phyloP scores from a whole-genome alignment of 2,329 filamentous ascomycete genomes.

The Sporothrix globosa region DNA sequence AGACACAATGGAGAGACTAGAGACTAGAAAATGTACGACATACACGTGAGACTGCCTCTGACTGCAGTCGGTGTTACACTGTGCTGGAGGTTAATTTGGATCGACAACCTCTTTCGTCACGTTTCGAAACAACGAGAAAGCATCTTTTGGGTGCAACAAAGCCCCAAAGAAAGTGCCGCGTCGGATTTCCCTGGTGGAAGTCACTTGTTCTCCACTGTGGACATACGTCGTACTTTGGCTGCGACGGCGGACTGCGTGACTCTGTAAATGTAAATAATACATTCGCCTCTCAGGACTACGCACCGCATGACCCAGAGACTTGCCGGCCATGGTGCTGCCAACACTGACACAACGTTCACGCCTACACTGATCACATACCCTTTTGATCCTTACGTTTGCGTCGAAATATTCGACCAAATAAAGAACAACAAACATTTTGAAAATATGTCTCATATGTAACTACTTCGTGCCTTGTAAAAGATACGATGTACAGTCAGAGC shows the following conservation, averaged over 20 bases:
- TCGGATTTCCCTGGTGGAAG: not conserved
- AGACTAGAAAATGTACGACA: not conserved
- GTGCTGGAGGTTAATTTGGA: constrained; percentile 19
- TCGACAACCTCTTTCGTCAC: not conserved
- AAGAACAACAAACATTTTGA: too few species aligned
- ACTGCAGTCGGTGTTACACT: too few species aligned
- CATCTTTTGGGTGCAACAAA: not conserved
- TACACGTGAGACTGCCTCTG: too few species aligned
- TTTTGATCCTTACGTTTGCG: too few species aligned
- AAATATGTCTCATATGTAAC: too few species aligned
- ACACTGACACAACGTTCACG: too few species aligned
- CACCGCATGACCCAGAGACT: not conserved
- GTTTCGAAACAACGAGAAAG: not conserved
- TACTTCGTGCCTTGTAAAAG: too few species aligned
- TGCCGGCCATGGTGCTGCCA: constrained; percentile 3
- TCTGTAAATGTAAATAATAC: constrained; percentile 4
- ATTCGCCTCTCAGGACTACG: not conserved
- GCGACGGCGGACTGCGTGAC: not conserved
- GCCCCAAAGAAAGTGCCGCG: not conserved
- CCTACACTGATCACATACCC: too few species aligned
- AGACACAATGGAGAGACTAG: too few species aligned
- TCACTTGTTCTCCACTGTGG: constrained; percentile 1
- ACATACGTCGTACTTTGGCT: not conserved
- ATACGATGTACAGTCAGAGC: too few species aligned
- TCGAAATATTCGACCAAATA: too few species aligned